Evolutionary conservation across 169 alveolate species (phyloP).

Genomic region (Besnoitia besnoiti): DNA sequence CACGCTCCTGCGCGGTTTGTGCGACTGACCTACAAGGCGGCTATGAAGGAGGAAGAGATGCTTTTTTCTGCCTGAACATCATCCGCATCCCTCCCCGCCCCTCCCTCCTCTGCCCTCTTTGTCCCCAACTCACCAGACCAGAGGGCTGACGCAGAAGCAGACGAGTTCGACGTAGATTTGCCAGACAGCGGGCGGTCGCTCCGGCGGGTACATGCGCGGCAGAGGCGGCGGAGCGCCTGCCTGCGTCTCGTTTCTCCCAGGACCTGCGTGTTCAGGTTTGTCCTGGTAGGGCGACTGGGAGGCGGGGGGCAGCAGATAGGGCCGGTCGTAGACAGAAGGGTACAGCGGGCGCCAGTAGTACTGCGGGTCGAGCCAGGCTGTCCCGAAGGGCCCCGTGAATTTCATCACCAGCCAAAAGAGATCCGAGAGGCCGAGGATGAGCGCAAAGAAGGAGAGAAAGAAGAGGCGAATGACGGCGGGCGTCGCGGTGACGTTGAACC

Average conservation of each 20-base stretch:
- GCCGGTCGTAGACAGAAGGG: conserved; percentile 20
- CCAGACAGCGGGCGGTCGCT: conserved; percentile 45
- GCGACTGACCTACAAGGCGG: too few relatives aligned
- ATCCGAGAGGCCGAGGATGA: conserved; percentile 55
- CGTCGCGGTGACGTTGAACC: conserved; percentile 14
- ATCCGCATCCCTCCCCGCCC: too few relatives aligned
- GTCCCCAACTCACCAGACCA: conserved; percentile 38
- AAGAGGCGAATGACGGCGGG: conserved; percentile 48
- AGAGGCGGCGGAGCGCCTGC: conserved; percentile 12
- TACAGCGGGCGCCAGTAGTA: conserved; percentile 62
- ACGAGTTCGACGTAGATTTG: conserved; percentile 49
- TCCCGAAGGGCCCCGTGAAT: conserved; percentile 67
- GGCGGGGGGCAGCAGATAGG: neutral
- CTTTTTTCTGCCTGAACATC: too few relatives aligned
- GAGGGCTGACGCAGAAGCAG: conserved; percentile 52
- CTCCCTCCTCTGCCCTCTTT: neutral
- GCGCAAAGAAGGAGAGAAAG: conserved; percentile 36
- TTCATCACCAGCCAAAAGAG: conserved; percentile 50
- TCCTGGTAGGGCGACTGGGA: neutral
- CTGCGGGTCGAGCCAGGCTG: conserved; percentile 60
- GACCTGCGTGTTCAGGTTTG: neutral
- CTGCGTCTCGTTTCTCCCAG: conserved; percentile 11
- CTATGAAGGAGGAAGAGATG: too few relatives aligned
- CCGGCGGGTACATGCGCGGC: conserved; percentile 31
- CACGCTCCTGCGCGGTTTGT: too few relatives aligned